phyloP scores from a whole-genome alignment of 2,329 filamentous ascomycete genomes.

The Apiospora pterosperma region DNA sequence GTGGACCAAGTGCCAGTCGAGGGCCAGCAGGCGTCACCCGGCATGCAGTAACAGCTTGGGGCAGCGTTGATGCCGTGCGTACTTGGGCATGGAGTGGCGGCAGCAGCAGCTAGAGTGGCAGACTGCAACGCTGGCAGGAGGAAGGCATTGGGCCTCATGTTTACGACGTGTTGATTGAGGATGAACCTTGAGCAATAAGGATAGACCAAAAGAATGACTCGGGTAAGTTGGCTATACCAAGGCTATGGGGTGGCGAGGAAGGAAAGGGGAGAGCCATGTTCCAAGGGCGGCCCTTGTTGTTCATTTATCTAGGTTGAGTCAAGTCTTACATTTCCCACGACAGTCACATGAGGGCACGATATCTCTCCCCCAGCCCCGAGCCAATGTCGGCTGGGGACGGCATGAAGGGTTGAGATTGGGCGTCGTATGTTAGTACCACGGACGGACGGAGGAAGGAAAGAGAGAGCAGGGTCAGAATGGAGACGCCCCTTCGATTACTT shows the following conservation, averaged over 20 bases:
- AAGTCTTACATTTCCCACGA: neutral
- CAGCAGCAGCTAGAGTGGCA: neutral
- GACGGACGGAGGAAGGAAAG: too few relatives aligned
- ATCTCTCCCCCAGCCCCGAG: neutral
- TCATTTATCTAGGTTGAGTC: too few relatives aligned
- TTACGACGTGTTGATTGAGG: neutral
- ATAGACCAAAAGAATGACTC: neutral
- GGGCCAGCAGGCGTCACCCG: conserved; percentile 16
- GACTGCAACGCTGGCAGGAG: neutral
- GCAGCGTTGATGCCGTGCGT: neutral
- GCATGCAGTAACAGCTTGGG: conserved; percentile 13
- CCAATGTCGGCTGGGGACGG: neutral
- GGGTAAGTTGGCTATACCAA: neutral
- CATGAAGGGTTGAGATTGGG: neutral
- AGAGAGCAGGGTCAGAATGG: neutral
- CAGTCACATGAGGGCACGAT: neutral
- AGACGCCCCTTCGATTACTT: too few relatives aligned
- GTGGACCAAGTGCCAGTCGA: conserved; percentile 15
- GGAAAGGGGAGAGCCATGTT: neutral
- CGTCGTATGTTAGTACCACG: too few relatives aligned
- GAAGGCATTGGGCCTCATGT: neutral
- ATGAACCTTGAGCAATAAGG: neutral
- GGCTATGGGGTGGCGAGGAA: neutral
- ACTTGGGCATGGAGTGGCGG: neutral
- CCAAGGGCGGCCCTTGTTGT: neutral